Base-by-base conservation (phyloP, 129 eudicot species). In the Tagetes patula region DNA sequence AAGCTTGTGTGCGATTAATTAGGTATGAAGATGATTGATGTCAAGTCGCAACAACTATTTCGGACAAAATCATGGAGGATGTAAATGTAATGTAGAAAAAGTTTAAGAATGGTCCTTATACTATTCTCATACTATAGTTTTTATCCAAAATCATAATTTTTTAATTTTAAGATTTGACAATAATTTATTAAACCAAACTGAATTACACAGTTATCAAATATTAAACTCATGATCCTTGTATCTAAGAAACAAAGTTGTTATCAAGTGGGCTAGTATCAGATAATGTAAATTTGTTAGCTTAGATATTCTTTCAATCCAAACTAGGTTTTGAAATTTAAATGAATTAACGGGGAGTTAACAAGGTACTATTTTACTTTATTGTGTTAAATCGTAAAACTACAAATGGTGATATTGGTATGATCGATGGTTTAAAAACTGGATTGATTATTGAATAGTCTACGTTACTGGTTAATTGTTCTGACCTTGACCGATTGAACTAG, bases 41-140 rank as follows among this genome's bases (percentile, higher is more conserved):
- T 5, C 43, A 12, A 61, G 42, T 5, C 52, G 50, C 68, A 62
- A 67, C 79, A 20, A 58, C 85, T 54, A 27, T 70, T 77, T 67
- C 76, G 63, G 85, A 77, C 72, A 82, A 73, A 62, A 40, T 76
- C 20, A 45, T 70, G 78, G 53, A 48, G 67, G 68, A 59, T 59
- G 59, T 69, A 10, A 6, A 5, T 42, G 46, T 69, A 59, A 20
- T 20, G 27, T 20, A 20, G 27, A 37, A 27, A 46, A 69, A 27
- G 4, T 34, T 45, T 69, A 77, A 27, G n/a, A 69, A 46, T 38
- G 8, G 81, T 69, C 81, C 81, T 77, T 33, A 1, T 1, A 59
- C 62, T 77, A 20, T 10, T 36, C 20, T 13, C 8, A 13, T 12
- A 0, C 12, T 59, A 47, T 64, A 27, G 0, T 27, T 73, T 63